Conservation (phyloP, 768 basidiomycete species). For the Amanita inopinata region DNA sequence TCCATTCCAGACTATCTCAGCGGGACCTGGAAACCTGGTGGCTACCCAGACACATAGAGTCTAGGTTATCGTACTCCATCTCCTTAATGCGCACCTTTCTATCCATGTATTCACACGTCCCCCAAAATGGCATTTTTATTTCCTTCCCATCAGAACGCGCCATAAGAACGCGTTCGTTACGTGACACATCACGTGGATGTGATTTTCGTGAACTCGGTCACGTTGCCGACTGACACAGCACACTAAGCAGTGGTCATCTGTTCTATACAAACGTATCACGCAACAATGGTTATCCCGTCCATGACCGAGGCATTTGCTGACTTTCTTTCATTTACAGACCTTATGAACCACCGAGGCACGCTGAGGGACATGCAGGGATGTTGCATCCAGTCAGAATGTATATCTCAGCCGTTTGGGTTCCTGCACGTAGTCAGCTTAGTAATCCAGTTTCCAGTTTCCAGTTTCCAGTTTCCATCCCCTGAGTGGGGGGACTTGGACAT, state of each 20-base stretch:
- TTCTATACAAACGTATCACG: too few relatives aligned
- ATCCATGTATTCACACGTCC: neutral
- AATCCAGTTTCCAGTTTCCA: too few relatives aligned
- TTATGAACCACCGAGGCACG: too few relatives aligned
- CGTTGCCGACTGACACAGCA: neutral
- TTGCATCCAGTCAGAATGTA: too few relatives aligned
- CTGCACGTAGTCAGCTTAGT: too few relatives aligned
- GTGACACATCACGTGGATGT: conserved; percentile 10
- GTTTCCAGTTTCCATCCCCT: too few relatives aligned
- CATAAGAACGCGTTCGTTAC: conserved; percentile 4
- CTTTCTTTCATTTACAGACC: too few relatives aligned
- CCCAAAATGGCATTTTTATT: neutral
- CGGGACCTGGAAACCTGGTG: conserved; percentile 1
- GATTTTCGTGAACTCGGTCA: conserved; percentile 8
- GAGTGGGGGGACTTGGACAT: too few relatives aligned
- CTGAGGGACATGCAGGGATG: too few relatives aligned
- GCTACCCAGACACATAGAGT: conserved; percentile 5
- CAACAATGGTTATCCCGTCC: too few relatives aligned
- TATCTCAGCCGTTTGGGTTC: too few relatives aligned
- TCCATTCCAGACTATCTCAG: neutral
- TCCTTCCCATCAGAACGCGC: neutral
- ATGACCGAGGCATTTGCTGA: too few relatives aligned
- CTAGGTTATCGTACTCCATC: neutral
- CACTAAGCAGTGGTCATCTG: neutral
- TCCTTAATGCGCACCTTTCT: neutral